phyloP scores from a whole-genome alignment of 345 rosid genomes.

The Crucihimalaya himalaica region DNA sequence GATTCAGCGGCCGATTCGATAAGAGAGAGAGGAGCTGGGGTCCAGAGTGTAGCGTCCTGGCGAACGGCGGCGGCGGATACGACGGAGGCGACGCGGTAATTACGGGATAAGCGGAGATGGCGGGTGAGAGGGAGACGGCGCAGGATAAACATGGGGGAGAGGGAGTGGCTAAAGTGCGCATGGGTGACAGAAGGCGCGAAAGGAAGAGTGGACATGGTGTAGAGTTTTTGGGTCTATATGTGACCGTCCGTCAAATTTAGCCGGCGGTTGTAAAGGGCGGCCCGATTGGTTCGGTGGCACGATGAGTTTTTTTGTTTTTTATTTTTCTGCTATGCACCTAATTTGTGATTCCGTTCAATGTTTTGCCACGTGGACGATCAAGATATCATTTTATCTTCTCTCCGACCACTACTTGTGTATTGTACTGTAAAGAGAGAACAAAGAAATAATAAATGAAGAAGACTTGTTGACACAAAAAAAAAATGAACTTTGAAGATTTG shows the following conservation, averaged over 20 bases:
- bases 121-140: constrained; percentile 52
- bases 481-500: not conserved
- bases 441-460: not conserved
- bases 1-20: constrained; percentile 76
- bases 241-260: constrained; percentile 36
- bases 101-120: constrained; percentile 32
- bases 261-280: constrained; percentile 47
- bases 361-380: constrained; percentile 48
- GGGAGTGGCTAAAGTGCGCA: constrained; percentile 49
- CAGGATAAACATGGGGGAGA: constrained; percentile 69
- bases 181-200: constrained; percentile 45
- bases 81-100: constrained; percentile 48
- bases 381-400: constrained; percentile 31
- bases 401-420: not conserved
- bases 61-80: constrained; percentile 65
- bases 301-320: not conserved
- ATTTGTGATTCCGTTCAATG: not conserved
- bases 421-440: not conserved
- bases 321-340: not conserved
- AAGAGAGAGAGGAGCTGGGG: constrained; percentile 61
- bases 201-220: constrained; percentile 48
- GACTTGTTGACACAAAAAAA: too few species aligned
- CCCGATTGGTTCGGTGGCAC: constrained; percentile 43
- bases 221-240: constrained; percentile 10
- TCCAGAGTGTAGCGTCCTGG: constrained; percentile 78